A percentile compares a stretch with the other conserved stretches of the same genome.
Evolutionary conservation across 2,329 filamentous ascomycete species (phyloP).

Genomic region (Sclerotinia glacialis): DNA sequence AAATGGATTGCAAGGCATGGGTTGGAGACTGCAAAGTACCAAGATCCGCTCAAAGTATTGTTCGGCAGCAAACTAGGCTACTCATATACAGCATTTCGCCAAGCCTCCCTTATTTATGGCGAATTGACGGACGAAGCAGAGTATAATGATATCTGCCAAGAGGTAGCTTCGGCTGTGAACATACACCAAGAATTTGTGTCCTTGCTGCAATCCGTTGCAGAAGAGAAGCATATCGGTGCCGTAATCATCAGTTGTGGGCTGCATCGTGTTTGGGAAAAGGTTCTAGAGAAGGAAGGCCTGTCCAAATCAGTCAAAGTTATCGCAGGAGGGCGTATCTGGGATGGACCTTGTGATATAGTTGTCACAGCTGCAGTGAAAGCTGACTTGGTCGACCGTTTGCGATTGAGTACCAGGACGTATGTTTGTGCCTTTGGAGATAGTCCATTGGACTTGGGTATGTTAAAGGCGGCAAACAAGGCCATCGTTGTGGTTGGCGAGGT

Average conservation of each 20-base stretch:
- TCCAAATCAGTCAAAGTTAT: constrained; percentile 48
- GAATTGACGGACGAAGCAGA: constrained; percentile 41
- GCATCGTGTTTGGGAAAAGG: constrained; percentile 52
- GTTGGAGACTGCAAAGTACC: constrained; percentile 18
- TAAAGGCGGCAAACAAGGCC: constrained; percentile 51
- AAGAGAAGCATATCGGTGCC: constrained; percentile 43
- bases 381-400: constrained; percentile 46
- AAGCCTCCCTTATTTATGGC: constrained; percentile 54
- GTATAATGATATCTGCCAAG: constrained; percentile 48
- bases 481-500: constrained; percentile 55
- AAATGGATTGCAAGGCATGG: constrained; percentile 20
- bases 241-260: constrained; percentile 57
- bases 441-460: constrained; percentile 56
- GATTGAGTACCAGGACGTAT: constrained; percentile 38
- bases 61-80: constrained; percentile 50
- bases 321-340: constrained; percentile 48
- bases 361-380: constrained; percentile 53
- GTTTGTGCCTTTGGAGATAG: constrained; percentile 62
- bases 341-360: constrained; percentile 44
- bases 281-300: constrained; percentile 48
- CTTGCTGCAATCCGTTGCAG: constrained; percentile 42
- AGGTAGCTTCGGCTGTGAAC: constrained; percentile 43
- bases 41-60: constrained; percentile 43
- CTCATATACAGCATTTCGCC: constrained; percentile 53
- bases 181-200: constrained; percentile 49